Evolutionary conservation across 768 basidiomycete species (phyloP).

Genomic region (Collybiopsis confluens): DNA sequence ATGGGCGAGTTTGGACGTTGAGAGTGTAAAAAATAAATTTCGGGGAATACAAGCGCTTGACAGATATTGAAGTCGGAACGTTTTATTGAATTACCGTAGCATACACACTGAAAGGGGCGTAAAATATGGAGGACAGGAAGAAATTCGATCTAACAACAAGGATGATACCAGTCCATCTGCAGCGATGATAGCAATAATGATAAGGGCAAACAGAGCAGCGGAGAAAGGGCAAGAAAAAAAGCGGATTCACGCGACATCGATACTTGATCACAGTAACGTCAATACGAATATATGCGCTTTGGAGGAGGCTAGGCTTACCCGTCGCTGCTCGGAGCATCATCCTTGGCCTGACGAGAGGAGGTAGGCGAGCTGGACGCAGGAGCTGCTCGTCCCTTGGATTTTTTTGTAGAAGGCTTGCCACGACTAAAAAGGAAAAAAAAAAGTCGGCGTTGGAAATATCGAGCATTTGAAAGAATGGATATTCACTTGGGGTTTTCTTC

Average conservation of each 20-base stretch:
- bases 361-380: background rate
- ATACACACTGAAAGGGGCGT: too few species aligned
- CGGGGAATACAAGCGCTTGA: background rate
- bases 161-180: background rate
- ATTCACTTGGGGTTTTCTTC: slow-evolving; percentile 2
- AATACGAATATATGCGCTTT: slow-evolving; percentile 1
- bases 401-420: slow-evolving; percentile 1
- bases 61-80: background rate
- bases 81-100: too few species aligned
- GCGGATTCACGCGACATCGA: background rate
- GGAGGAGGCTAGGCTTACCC: background rate
- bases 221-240: background rate
- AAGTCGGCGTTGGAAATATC: background rate
- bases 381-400: background rate
- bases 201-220: background rate
- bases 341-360: background rate
- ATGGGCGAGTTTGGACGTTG: too few species aligned
- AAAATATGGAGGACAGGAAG: too few species aligned
- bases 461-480: background rate
- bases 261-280: background rate
- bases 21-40: too few species aligned
- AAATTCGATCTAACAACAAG: background rate
- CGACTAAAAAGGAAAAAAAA: background rate
- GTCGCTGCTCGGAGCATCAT: slow-evolving; percentile 2
- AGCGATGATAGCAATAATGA: background rate